Evolutionary conservation across 2,329 filamentous ascomycete species (phyloP).

Genomic region (Diaporthe australafricana): DNA sequence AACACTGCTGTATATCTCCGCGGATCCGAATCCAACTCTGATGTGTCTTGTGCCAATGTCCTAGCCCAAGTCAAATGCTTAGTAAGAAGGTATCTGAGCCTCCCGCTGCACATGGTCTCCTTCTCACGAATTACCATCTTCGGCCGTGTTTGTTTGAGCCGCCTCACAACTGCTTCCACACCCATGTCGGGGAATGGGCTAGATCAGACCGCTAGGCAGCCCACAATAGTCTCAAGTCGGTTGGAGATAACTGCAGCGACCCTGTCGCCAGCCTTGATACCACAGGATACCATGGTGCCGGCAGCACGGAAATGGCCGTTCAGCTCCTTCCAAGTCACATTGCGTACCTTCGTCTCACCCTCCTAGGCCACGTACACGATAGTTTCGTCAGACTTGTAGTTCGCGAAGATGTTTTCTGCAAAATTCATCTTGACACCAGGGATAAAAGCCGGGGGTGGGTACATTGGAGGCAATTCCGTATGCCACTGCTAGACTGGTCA

Average conservation of each 20-base stretch:
- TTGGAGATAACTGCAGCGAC: slow-evolving; percentile 37
- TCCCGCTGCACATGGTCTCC: slow-evolving; percentile 32
- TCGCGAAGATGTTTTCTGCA: slow-evolving; percentile 11
- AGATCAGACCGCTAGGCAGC: slow-evolving; percentile 37
- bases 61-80: slow-evolving; percentile 28
- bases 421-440: background rate
- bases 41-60: background rate
- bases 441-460: background rate
- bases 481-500: background rate
- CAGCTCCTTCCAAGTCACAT: slow-evolving; percentile 29
- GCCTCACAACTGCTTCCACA: slow-evolving; percentile 34
- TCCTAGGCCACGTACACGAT: slow-evolving; percentile 15
- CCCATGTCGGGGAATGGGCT: slow-evolving; percentile 36
- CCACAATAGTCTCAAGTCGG: slow-evolving; percentile 31
- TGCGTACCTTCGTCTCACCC: background rate
- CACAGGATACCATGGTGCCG: background rate
- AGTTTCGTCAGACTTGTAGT: background rate
- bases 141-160: slow-evolving; percentile 35
- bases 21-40: slow-evolving; percentile 50
- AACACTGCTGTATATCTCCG: slow-evolving; percentile 60
- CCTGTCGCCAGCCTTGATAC: slow-evolving; percentile 4
- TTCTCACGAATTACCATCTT: slow-evolving; percentile 35
- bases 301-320: background rate
- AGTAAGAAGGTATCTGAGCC: slow-evolving; percentile 3
- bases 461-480: slow-evolving; percentile 13